These are phyloP conservation scores for Penicillium cataractarum DNA, from an alignment of 495 filamentous ascomycete genomes.

Conservation along the genomic window DNA sequence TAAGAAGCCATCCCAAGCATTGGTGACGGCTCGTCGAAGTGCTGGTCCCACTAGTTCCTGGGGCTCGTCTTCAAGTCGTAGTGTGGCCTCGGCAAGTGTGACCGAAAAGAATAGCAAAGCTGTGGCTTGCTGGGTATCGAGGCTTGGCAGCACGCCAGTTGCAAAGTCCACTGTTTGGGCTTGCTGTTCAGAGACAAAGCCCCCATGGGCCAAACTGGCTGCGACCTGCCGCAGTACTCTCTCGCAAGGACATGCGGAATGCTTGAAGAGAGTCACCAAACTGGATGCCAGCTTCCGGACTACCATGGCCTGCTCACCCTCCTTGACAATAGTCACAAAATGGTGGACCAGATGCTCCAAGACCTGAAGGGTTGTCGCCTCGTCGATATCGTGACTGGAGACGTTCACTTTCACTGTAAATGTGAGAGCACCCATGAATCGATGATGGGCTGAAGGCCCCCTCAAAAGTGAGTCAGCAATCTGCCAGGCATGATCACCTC, in stretches of 20 bases:
- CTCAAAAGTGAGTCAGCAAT: constrained; percentile 74
- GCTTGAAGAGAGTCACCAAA: constrained; percentile 77
- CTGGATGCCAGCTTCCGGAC: constrained; percentile 83
- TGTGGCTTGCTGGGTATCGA: constrained; percentile 58
- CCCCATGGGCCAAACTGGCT: constrained; percentile 60
- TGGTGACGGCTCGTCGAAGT: constrained; percentile 30
- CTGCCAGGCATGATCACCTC: constrained; percentile 79
- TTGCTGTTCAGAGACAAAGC: constrained; percentile 52
- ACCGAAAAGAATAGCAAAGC: constrained; percentile 73
- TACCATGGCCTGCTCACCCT: constrained; percentile 65
- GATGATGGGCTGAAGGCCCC: constrained; percentile 64
- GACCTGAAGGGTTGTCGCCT: constrained; percentile 62
- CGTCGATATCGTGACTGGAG: constrained; percentile 53
- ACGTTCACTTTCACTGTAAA: constrained; percentile 88
- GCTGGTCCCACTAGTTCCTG: constrained; percentile 19
- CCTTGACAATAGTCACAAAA: constrained; percentile 61
- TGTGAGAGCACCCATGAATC: constrained; percentile 93
- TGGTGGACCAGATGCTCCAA: constrained; percentile 72
- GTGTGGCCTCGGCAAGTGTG: constrained; percentile 71
- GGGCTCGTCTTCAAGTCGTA: constrained; percentile 27
- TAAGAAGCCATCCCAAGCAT: constrained; percentile 42
- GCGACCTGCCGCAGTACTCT: constrained; percentile 68
- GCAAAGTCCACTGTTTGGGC: constrained; percentile 54
- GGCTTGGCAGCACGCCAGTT: constrained; percentile 43
- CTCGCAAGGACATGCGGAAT: constrained; percentile 69